phyloP scores from a whole-genome alignment of 2,329 filamentous ascomycete genomes.

The Gremmenia infestans region DNA sequence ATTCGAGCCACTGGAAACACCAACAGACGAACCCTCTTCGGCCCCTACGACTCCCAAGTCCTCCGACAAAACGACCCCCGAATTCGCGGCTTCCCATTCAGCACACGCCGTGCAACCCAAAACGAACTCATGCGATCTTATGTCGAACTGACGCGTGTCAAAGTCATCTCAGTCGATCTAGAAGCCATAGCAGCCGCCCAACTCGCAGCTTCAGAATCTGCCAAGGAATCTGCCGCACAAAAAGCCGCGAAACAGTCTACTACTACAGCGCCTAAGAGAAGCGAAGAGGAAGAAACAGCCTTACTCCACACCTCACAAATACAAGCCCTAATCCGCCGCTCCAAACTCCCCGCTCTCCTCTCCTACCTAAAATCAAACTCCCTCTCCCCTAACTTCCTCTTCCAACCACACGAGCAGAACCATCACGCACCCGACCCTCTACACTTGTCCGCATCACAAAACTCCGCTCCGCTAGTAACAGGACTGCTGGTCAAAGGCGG shows the following conservation, averaged over 20 bases:
- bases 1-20: constrained; percentile 82
- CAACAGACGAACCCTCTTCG: constrained; percentile 83
- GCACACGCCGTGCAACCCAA: constrained; percentile 84
- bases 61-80: constrained; percentile 73
- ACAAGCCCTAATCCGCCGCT: constrained; percentile 80
- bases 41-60: constrained; percentile 85
- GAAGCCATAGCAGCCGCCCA: constrained; percentile 48
- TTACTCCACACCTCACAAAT: constrained; percentile 83
- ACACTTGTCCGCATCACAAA: constrained; percentile 79
- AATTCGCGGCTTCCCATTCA: constrained; percentile 87
- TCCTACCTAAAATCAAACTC: constrained; percentile 77
- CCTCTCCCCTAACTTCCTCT: constrained; percentile 66
- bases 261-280: constrained; percentile 53
- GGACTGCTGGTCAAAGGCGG: constrained; percentile 71
- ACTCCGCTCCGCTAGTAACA: constrained; percentile 69
- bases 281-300: constrained; percentile 79
- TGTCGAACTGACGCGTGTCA: constrained; percentile 86
- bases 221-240: constrained; percentile 37
- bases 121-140: constrained; percentile 92
- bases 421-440: constrained; percentile 75
- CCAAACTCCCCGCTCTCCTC: constrained; percentile 81
- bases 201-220: constrained; percentile 42
- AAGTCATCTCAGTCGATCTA: constrained; percentile 74
- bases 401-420: constrained; percentile 66
- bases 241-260: constrained; percentile 41